These are phyloP conservation scores for Penicillium sp. DNA, from an alignment of 2,329 filamentous ascomycete genomes.

Conservation along the genomic window DNA sequence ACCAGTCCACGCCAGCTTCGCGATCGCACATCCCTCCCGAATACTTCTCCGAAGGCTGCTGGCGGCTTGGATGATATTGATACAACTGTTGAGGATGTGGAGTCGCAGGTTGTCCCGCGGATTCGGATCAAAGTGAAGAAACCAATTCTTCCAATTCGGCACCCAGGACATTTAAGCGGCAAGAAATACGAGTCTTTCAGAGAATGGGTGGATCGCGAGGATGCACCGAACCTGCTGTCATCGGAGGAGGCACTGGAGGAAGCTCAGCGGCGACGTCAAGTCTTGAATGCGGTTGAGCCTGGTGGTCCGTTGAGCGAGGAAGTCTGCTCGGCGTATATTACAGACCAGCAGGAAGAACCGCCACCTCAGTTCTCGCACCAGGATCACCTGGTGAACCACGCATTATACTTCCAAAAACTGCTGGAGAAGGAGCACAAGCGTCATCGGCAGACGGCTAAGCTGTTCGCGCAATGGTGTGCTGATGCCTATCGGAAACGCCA, in stretches of 20 bases:
- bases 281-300: constrained; percentile 69
- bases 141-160: constrained; percentile 50
- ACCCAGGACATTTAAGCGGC: constrained; percentile 51
- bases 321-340: constrained; percentile 69
- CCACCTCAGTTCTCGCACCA: constrained; percentile 78
- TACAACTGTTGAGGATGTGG: constrained; percentile 18
- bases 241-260: constrained; percentile 65
- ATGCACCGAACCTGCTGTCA: constrained; percentile 46
- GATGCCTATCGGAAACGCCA: constrained; percentile 44
- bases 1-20: constrained; percentile 25
- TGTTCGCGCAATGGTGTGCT: constrained; percentile 60
- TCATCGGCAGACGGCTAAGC: constrained; percentile 75
- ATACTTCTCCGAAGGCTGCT: constrained; percentile 14
- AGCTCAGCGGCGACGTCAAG: constrained; percentile 64
- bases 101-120: constrained; percentile 31
- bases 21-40: constrained; percentile 27
- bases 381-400: constrained; percentile 80
- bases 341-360: constrained; percentile 71
- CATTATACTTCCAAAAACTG: constrained; percentile 74
- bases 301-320: constrained; percentile 72
- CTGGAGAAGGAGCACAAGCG: constrained; percentile 74
- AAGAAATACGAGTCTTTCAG: constrained; percentile 53
- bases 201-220: constrained; percentile 63
- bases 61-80: constrained; percentile 12
- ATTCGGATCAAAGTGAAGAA: constrained; percentile 52